Conservation (phyloP, 129 eudicot species). For the Flaveria trinervia region DNA sequence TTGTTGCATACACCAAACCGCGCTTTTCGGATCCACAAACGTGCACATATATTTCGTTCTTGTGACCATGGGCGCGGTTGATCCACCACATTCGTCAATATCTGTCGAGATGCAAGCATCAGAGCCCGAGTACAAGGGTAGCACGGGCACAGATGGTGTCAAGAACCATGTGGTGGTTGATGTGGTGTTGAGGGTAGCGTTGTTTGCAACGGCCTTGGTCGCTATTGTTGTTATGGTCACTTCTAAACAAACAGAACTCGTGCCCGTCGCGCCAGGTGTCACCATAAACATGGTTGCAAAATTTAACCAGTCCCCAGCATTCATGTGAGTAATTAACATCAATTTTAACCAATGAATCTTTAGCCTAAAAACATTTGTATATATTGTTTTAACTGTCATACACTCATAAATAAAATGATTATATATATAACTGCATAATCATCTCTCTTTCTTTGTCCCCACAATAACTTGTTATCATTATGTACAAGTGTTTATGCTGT, state of each 20-base stretch:
- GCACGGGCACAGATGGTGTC: not conserved
- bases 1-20: not conserved
- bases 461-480: not conserved
- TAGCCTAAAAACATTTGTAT: not conserved
- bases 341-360: not conserved
- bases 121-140: not conserved
- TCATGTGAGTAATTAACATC: constrained; percentile 54
- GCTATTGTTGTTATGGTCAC: constrained; percentile 66
- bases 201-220: constrained; percentile 49
- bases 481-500: not conserved
- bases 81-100: not conserved
- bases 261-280: constrained; percentile 35
- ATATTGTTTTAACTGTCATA: not conserved
- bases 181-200: constrained; percentile 44
- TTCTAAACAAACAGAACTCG: constrained; percentile 45
- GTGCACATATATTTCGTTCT: not conserved
- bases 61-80: not conserved
- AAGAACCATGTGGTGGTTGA: constrained; percentile 34
- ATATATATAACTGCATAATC: not conserved
- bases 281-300: constrained; percentile 31
- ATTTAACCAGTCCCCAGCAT: constrained; percentile 61
- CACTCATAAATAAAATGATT: not conserved
- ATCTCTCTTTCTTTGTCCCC: not conserved
- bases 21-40: not conserved
- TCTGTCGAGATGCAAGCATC: not conserved